Evolutionary conservation across 2,329 filamentous ascomycete genomes (phyloP), one percentile per base, ranked within the genome.

Genomic region (Aspergillus sp.): DNA sequence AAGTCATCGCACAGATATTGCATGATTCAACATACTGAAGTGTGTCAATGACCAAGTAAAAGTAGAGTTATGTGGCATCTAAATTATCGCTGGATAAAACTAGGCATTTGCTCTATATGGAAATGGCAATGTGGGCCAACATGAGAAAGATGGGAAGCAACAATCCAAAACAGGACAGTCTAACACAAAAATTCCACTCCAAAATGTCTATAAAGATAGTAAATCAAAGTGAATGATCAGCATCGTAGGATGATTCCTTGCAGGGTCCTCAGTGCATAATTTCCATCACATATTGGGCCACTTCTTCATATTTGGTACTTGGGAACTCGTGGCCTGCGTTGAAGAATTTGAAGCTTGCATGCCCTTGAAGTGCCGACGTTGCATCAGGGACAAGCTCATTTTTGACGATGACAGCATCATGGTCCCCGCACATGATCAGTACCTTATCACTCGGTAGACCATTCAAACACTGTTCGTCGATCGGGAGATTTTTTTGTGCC

Each of bases 261-360:
- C 53, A 17, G 10, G 50, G 25, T 21, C 11, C 36, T 66, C 54
- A 68, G 62, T 61, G 23, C 55, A 66, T 59, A 49, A 80, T 77
- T 15, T 77, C 75, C 53, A 73, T 68, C 41, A 86, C 80, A n/a
- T 76, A 73, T n/a, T 79, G 73, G 1, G 85, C 86, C 58, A 91
- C 81, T 57, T 86, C 83, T 8, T 79, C 76, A 2, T 84, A 85
- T 58, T 82, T 82, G 11, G 84, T 84, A 64, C 91, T 86, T 1
- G 86, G 87, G 61, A 92, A 78, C 68, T 91, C 89, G 71, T 92
- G 90, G 0, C 88, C 89, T 4, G 84, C 88, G 23, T 85, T 80
- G 15, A 91, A 68, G 23, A 84, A 75, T 44, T 81, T 77, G 53
- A 88, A 81, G 59, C 84, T 80, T 3, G 88, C 81, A 58, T 88